Conservation (phyloP, 2,329 filamentous ascomycete species). For the Fusarium foetens region DNA sequence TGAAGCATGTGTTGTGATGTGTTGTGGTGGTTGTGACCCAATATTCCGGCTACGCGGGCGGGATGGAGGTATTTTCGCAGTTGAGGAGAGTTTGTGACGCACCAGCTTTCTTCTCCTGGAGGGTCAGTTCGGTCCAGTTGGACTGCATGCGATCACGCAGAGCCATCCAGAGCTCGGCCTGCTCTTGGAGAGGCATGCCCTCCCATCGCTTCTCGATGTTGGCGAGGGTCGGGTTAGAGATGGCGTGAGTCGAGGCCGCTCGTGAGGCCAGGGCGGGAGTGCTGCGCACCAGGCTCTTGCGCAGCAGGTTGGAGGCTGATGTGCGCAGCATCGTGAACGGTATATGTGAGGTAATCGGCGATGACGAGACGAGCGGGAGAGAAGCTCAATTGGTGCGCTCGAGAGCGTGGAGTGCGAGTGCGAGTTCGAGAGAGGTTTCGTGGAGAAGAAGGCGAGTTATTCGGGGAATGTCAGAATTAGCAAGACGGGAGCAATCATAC, state of each 20-base stretch:
- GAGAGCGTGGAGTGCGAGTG: constrained; percentile 39
- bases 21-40: constrained; percentile 22
- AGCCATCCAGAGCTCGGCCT: constrained; percentile 99
- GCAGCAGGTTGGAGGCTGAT: constrained; percentile 63
- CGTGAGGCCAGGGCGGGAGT: constrained; percentile 60
- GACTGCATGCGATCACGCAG: constrained; percentile 98
- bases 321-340: constrained; percentile 64
- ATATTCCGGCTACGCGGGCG: constrained; percentile 40
- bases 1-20: constrained; percentile 3
- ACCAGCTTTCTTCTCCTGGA: constrained; percentile 99
- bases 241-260: constrained; percentile 82
- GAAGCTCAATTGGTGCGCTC: constrained; percentile 51
- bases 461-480: constrained; percentile 37
- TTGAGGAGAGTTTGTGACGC: constrained; percentile 59
- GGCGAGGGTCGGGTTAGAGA: constrained; percentile 96
- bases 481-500: constrained; percentile 45
- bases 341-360: constrained; percentile 31
- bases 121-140: constrained; percentile 93
- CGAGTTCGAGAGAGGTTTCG: constrained; percentile 36
- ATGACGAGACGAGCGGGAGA: constrained; percentile 11
- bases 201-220: constrained; percentile 99
- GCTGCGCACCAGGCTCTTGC: constrained; percentile 59
- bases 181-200: constrained; percentile 95
- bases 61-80: constrained; percentile 50
- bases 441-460: constrained; percentile 41